Evolutionary conservation across 495 filamentous ascomycete species (phyloP), one percentile per base, ranked within the genome.

Genomic region (Xylaria scruposa): DNA sequence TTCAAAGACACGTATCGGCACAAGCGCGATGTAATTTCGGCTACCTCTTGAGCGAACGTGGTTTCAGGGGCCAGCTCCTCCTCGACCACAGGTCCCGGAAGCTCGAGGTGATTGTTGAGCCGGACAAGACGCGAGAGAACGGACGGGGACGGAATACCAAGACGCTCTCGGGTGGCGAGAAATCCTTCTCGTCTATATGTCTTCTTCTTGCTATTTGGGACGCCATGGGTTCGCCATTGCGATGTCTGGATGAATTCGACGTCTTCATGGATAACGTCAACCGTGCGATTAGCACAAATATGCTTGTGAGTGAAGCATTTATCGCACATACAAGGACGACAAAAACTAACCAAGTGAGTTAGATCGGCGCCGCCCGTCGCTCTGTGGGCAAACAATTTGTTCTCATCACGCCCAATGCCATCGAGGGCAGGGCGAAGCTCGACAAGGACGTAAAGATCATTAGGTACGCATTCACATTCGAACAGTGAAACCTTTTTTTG

Each of bases 211-310:
- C 93, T 24, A 90, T 99, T 26, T 99, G 96, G 96, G 96, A 98
- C 78, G 97, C 96, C 51, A 98, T 99, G 95, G 95, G 95, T 8
- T 94, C 92, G 13, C 95, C 95, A 0, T 90, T 99, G 67, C 88
- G 96, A 49, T 98, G 97, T 78, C 87, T 99, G 61, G 96, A 99
- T 81, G 96, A 99, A 82, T 99, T 98, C 77, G 96, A 99, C 82
- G 96, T 99, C 51, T 99, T 97, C 83, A 99, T 99, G 96, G 96
- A 99, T 76, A 92, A 90, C 73, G 93, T 98, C 68, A 99, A 99
- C 79, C 89, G 96, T 56, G 94, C 93, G 66, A 92, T 97, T 75
- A 95, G 93, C 75, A 97, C 97, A 73, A 92, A 92, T 72, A 95
- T 98, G 94, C 95, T 99, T 76, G 93, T 94, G 84, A 82, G 90